Percentiles rank a stretch among this genome's conserved stretches.
Evolutionary conservation across 2,329 filamentous ascomycete genomes (phyloP).

Genomic region (Penicillium psychrosexuale): DNA sequence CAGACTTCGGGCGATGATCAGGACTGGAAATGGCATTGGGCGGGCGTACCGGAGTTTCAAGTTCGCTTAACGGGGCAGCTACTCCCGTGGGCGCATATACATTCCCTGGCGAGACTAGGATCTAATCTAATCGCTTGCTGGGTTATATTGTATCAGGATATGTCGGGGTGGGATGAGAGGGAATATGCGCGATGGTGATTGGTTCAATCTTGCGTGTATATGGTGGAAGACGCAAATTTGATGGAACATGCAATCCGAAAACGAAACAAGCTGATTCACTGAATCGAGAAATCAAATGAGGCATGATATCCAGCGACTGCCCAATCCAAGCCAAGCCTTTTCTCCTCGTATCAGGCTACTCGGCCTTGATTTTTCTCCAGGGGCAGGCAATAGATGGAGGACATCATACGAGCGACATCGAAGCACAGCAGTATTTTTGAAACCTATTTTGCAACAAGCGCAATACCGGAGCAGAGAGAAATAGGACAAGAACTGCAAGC

Average conservation of each 20-base stretch:
- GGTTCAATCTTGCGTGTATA: neutral
- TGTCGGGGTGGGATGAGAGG: neutral
- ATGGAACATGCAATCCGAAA: neutral
- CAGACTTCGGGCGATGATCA: neutral
- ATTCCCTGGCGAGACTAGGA: neutral
- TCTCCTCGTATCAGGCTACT: neutral
- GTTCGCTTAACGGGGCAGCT: neutral
- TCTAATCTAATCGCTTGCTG: neutral
- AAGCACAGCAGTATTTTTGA: neutral
- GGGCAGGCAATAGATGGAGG: no score
- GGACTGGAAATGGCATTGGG: neutral
- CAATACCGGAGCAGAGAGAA: neutral
- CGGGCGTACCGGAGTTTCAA: neutral
- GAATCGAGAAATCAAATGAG: neutral
- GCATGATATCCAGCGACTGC: neutral
- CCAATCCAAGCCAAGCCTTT: constrained; percentile 5
- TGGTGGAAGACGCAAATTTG: neutral
- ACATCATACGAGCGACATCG: neutral
- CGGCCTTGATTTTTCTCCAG: neutral
- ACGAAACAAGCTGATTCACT: neutral
- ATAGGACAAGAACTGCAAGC: neutral
- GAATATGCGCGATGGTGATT: neutral
- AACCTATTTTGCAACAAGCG: no score
- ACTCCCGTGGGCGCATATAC: neutral
- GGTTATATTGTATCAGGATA: neutral